phyloP scores from a whole-genome alignment of 2,329 filamentous ascomycete species.

The Hypoxylon sp. region DNA sequence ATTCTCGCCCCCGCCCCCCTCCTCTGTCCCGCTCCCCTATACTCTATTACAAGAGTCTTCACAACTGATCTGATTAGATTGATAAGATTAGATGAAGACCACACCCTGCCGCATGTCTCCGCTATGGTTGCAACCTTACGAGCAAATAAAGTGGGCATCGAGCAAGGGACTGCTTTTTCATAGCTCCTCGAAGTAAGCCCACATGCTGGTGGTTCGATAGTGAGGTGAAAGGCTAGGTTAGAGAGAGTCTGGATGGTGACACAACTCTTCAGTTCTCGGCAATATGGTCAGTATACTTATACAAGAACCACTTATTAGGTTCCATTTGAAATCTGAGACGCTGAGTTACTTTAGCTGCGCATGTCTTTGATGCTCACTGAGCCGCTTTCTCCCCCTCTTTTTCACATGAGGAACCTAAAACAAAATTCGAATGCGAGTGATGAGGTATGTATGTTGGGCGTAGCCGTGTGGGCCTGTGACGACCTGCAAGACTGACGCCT shows the following conservation, averaged over 20 bases:
- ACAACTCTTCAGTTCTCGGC: not conserved
- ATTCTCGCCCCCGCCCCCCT: not conserved
- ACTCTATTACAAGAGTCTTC: constrained; percentile 23
- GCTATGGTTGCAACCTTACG: constrained; percentile 10
- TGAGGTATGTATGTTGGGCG: too few species aligned
- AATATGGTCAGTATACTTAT: not conserved
- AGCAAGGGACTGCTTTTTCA: constrained; percentile 11
- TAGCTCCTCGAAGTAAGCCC: constrained; percentile 39
- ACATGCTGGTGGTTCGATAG: not conserved
- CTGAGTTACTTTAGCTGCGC: not conserved
- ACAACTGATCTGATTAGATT: constrained; percentile 37
- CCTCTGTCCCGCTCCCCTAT: not conserved
- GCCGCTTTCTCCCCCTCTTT: not conserved
- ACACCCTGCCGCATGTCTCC: constrained; percentile 16
- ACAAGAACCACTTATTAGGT: not conserved
- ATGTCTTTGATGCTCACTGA: not conserved
- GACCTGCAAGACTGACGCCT: constrained; percentile 16
- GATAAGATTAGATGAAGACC: constrained; percentile 37
- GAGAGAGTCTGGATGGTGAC: not conserved
- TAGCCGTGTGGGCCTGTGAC: too few species aligned
- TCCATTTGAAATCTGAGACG: constrained; percentile 6
- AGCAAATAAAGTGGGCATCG: constrained; percentile 6
- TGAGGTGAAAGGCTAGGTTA: not conserved
- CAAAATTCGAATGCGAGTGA: constrained; percentile 6
- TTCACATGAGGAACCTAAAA: not conserved